Percentiles rank a stretch among this genome's conserved stretches.
Conservation (phyloP, 495 filamentous ascomycete genomes). For the Aspergillus nanangensis region DNA sequence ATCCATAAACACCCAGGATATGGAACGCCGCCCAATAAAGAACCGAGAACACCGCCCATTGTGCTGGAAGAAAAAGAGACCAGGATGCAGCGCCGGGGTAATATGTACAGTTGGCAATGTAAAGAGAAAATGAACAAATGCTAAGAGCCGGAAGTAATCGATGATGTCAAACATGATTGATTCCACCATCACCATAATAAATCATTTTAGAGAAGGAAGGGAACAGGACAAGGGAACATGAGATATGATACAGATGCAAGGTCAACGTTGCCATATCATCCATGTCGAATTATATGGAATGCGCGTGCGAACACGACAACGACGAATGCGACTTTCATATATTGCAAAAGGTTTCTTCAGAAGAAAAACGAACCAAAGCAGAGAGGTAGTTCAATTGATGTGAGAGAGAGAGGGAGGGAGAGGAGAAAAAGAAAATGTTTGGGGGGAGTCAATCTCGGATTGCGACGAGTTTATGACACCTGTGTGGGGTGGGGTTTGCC, state of each 20-base stretch:
- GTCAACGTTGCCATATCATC: constrained; percentile 3
- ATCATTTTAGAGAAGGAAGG: background rate
- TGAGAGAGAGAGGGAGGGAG: background rate
- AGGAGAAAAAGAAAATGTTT: background rate
- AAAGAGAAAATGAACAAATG: constrained; percentile 2
- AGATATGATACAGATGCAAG: constrained; percentile 3
- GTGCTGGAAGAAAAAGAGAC: constrained; percentile 1
- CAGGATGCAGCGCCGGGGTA: background rate
- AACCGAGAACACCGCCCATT: constrained; percentile 1
- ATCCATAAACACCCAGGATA: background rate
- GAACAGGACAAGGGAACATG: background rate
- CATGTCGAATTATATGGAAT: too few relatives aligned
- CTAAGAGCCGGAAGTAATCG: too few relatives aligned
- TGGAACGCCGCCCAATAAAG: background rate
- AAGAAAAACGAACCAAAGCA: background rate
- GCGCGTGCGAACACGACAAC: too few relatives aligned
- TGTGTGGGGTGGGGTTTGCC: constrained; percentile 33
- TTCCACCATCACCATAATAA: too few relatives aligned
- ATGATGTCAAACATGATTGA: too few relatives aligned
- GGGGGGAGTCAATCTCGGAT: background rate
- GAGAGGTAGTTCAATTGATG: background rate
- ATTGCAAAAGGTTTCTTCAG: background rate
- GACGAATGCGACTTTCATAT: background rate
- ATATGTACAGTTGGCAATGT: constrained; percentile 8
- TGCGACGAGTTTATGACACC: constrained; percentile 12